Evolutionary conservation across 306 rosid genomes (phyloP), one percentile per base, ranked within the genome.

Genomic region (Hippophae rhamnoides): DNA sequence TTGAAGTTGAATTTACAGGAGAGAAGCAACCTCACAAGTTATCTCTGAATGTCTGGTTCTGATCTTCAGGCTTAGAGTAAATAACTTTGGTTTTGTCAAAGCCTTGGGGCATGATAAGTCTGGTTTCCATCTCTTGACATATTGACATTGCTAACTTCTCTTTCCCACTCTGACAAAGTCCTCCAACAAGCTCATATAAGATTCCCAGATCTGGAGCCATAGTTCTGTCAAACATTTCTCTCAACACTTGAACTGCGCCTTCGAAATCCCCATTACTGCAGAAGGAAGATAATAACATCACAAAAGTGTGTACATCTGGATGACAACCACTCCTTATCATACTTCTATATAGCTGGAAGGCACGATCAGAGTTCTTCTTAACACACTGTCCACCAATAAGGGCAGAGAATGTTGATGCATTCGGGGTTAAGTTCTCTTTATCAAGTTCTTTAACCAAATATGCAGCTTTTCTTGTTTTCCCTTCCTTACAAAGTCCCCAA

Each of bases 401-500:
- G 2, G 92, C 89, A 62, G 92, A 82, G 65, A 82, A 85, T 10
- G 97, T 90, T 0, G 87, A 84, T 0, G 86, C 76, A 66, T 82
- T 87, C 8, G 90, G 89, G 6, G 78, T 78, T 67, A 87, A 70
- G 47, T 76, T 83, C 73, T 78, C 70, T 70, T 69, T 63, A 41
- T 87, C 88, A 60, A 85, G 83, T 62, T 85, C 86, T 69, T 70
- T 81, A 61, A 92, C 79, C 61, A 87, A 52, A 75, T 59, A 72
- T 11, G 88, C 95, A 58, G 95, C 93, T 48, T 87, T 92, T 76
- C 76, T 81, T 26, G 98, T 85, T 69, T 83, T 87, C 40, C 95
- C 98, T 56, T 76, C 82, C 74, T 80, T 92, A 69, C 95, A 92
- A n/a, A 81, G 65, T 52, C 95, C 96, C 75, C 83, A 74, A 72